These are phyloP conservation scores for Ascobolus immersus DNA, from an alignment of 495 filamentous ascomycete genomes.

Conservation along the genomic window DNA sequence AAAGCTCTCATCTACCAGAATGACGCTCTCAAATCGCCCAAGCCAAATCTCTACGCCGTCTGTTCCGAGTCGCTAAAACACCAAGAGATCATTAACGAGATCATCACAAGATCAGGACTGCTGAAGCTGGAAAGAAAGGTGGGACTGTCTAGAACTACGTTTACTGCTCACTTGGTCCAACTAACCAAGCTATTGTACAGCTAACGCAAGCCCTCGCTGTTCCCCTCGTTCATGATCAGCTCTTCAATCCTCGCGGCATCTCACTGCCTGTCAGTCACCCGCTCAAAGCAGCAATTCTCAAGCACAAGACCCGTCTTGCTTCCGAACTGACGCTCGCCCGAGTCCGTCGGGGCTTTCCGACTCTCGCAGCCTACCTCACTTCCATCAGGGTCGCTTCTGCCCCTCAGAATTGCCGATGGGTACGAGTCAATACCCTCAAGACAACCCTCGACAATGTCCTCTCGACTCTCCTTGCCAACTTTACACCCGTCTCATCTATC, in stretches of 20 bases:
- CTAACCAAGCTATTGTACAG: constrained; percentile 20
- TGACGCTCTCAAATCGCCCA: constrained; percentile 33
- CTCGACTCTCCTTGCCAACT: constrained; percentile 3
- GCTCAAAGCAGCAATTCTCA: constrained; percentile 42
- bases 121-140: constrained; percentile 63
- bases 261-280: constrained; percentile 51
- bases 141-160: constrained; percentile 5
- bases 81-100: constrained; percentile 58
- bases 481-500: not conserved
- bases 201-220: constrained; percentile 57
- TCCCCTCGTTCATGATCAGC: constrained; percentile 62
- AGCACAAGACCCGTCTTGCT: constrained; percentile 53
- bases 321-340: constrained; percentile 63
- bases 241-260: constrained; percentile 43
- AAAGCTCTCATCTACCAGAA: constrained; percentile 55
- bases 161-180: not conserved
- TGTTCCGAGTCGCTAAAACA: constrained; percentile 72
- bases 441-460: constrained; percentile 38
- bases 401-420: constrained; percentile 48
- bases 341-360: constrained; percentile 39
- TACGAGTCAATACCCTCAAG: constrained; percentile 59
- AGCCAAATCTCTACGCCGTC: constrained; percentile 59
- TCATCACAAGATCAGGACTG: constrained; percentile 51
- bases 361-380: constrained; percentile 30
- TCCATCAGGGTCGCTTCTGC: not conserved